phyloP scores from a whole-genome alignment of 108 stramenopile genomes.

The Cyclotella distinguenda region DNA sequence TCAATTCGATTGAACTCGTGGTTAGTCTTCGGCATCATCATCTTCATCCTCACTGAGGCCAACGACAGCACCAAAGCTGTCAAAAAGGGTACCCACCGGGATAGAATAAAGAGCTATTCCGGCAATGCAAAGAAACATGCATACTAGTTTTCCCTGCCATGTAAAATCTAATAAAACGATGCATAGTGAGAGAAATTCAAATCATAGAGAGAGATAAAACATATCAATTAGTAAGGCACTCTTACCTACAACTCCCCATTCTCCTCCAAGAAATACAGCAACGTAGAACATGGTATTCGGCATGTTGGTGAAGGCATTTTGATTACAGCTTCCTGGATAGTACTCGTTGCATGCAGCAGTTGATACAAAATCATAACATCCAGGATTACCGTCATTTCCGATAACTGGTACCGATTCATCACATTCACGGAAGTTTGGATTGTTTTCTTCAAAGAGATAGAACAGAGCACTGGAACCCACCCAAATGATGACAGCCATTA shows the following conservation, averaged over 20 bases:
- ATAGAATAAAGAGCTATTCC: slow-evolving; percentile 90
- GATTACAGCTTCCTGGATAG: slow-evolving; percentile 77
- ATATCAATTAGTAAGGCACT: neutral
- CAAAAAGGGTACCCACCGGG: slow-evolving; percentile 89
- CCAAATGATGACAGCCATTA: slow-evolving; percentile 92
- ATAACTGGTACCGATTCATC: slow-evolving; percentile 66
- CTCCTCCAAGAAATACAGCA: slow-evolving; percentile 89
- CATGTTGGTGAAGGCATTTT: slow-evolving; percentile 80
- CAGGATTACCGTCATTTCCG: slow-evolving; percentile 34
- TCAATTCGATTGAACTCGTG: too few species aligned
- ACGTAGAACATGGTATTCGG: slow-evolving; percentile 86
- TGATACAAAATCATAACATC: slow-evolving; percentile 75
- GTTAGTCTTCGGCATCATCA: slow-evolving; percentile 69
- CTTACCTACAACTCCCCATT: slow-evolving; percentile 84
- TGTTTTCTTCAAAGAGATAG: slow-evolving; percentile 85
- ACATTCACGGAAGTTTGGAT: slow-evolving; percentile 77
- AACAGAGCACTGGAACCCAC: slow-evolving; percentile 87
- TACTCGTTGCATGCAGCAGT: slow-evolving; percentile 63
- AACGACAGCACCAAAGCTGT: slow-evolving; percentile 84
- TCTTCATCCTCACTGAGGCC: slow-evolving; percentile 77
- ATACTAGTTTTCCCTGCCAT: slow-evolving; percentile 83
- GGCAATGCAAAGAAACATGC: slow-evolving; percentile 76
- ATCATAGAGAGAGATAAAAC: neutral
- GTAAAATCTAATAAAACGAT: slow-evolving; percentile 68
- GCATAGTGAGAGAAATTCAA: neutral